These are phyloP conservation scores for Takashimella koratensis DNA, from an alignment of 1,284 basidiomycete genomes.

Conservation along the genomic window DNA sequence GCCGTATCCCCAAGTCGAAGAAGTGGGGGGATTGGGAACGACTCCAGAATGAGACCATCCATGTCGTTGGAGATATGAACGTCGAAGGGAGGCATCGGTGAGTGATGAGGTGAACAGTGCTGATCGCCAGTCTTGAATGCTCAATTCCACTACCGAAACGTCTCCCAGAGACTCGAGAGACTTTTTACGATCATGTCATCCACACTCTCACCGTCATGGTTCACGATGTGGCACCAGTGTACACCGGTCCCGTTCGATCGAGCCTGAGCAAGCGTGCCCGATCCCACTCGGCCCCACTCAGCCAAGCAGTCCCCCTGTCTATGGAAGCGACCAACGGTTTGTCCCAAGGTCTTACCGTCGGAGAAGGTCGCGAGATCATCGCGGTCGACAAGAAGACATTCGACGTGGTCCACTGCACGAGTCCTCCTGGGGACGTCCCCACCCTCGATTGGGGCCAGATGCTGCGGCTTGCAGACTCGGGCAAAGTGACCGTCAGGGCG, in stretches of 20 bases:
- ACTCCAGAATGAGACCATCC: conserved; percentile 1
- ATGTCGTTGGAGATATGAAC: not conserved
- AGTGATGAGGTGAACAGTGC: not conserved
- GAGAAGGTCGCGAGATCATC: not conserved
- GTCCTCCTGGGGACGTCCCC: conserved; percentile 5
- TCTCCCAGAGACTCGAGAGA: conserved; percentile 8
- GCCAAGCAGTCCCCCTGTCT: not conserved
- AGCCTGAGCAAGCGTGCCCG: not conserved
- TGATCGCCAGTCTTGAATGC: conserved; percentile 4
- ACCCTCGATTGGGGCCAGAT: conserved; percentile 2
- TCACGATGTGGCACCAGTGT: conserved; percentile 7
- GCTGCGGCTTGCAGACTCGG: conserved; percentile 7
- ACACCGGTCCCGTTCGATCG: not conserved
- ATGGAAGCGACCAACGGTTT: not conserved
- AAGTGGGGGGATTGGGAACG: conserved; percentile 10
- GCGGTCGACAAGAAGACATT: conserved; percentile 1
- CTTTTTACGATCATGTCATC: conserved; percentile 9
- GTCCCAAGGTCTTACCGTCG: not conserved
- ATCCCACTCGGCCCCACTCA: not conserved
- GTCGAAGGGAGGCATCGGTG: conserved; percentile 3
- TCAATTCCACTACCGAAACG: conserved; percentile 4
- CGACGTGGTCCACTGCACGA: conserved; percentile 6
- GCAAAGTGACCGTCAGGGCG: conserved; percentile 2
- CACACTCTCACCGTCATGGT: conserved; percentile 5
- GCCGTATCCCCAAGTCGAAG: conserved; percentile 4